Base-by-base conservation (phyloP, 2,329 filamentous ascomycete species). In the Neodidymelliopsis sp. region DNA sequence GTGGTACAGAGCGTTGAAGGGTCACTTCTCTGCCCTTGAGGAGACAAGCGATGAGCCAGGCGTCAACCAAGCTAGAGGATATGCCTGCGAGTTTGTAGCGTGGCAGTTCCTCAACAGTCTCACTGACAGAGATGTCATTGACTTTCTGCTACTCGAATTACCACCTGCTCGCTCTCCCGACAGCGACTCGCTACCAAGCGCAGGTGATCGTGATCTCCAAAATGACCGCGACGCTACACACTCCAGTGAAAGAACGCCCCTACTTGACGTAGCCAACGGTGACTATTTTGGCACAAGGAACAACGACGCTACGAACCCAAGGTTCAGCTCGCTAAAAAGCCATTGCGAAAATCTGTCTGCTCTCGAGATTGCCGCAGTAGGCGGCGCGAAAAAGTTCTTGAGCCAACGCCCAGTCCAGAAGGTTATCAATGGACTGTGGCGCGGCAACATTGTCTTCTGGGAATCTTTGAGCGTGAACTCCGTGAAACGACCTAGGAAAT, bases 401-500 rank as follows among this genome's bases (percentile, higher is more conserved):
- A 87, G 87, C 65, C 90, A 95, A 70, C 81, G 82, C 51, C 83
- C 89, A 2, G 88, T 95, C 9, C 91, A 96, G 67, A 89, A 88
- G 63, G 88, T 95, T 57, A 84, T 96, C 54, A 87, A 88, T 34
- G 88, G 88, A 37, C 89, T 96, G 43, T 95, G 91, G 90, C 59
- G 65, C 55, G 91, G 91, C 34, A 87, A 92, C 57, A 91, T 96
- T 52, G 83, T 92, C 27, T 94, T 95, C 70, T 96, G 90, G 91
- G 87, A 91, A 52, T 84, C 80, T 5, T 76, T 96, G n/a, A 87
- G 84, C 7, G 81, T 90, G 7, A 78, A 88, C 62, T 85, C 89
- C 0, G 82, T 80, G 48, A 96, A 95, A 73, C 84, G 85, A 63
- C 87, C 90, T 1, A 85, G 87, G 16, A 84, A 89, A 56, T 95